Conservation (phyloP, 2,329 filamentous ascomycete species). For the Cercospora sp. region DNA sequence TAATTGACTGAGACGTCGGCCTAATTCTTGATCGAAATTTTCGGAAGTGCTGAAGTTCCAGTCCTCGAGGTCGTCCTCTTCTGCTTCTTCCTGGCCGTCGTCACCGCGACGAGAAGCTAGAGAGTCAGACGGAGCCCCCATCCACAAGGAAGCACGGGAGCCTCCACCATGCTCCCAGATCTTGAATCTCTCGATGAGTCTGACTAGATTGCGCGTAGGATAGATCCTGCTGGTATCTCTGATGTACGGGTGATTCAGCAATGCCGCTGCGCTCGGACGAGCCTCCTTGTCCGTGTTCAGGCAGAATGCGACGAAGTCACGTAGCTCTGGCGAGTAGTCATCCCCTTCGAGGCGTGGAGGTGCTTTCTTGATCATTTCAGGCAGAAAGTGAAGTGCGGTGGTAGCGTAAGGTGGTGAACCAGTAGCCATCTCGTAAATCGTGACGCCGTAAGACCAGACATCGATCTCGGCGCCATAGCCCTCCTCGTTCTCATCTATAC, state of each 20-base stretch:
- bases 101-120: slow-evolving; percentile 23
- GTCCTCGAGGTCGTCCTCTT: slow-evolving; percentile 44
- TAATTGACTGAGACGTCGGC: slow-evolving; percentile 38
- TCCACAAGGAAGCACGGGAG: slow-evolving; percentile 64
- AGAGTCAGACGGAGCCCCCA: slow-evolving; percentile 50
- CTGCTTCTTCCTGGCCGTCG: slow-evolving; percentile 31
- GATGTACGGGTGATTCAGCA: slow-evolving; percentile 70
- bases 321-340: slow-evolving; percentile 67
- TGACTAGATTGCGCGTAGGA: slow-evolving; percentile 63
- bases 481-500: slow-evolving; percentile 38
- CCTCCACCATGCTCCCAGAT: slow-evolving; percentile 75
- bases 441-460: slow-evolving; percentile 82
- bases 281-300: slow-evolving; percentile 67
- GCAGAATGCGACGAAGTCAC: slow-evolving; percentile 71
- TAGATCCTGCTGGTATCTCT: slow-evolving; percentile 61
- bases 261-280: slow-evolving; percentile 67
- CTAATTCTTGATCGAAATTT: slow-evolving; percentile 54
- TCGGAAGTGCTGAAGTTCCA: slow-evolving; percentile 68
- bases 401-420: slow-evolving; percentile 65
- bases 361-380: slow-evolving; percentile 47
- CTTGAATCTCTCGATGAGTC: slow-evolving; percentile 70
- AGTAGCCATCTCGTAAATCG: slow-evolving; percentile 77
- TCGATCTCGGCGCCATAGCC: slow-evolving; percentile 58
- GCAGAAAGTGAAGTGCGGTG: slow-evolving; percentile 36
- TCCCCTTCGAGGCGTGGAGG: slow-evolving; percentile 70